Conservation (phyloP, 2,329 filamentous ascomycete genomes). For the Ophiocordyceps camponoti-leonardi region DNA sequence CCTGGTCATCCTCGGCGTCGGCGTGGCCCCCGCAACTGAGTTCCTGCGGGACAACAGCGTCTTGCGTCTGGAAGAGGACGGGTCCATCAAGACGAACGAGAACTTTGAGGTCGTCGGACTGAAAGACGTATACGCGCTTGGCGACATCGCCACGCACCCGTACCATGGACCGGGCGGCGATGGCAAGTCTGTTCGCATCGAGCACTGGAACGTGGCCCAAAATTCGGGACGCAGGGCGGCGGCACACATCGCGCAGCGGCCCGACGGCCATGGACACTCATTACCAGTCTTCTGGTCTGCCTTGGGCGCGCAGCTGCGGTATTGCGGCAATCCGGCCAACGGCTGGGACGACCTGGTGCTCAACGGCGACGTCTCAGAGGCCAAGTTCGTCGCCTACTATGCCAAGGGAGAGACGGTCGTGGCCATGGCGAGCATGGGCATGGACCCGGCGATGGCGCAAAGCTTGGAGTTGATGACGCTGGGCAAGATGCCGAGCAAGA, state of each 20-base stretch:
- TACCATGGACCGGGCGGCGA: conserved; percentile 80
- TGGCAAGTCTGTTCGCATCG: conserved; percentile 61
- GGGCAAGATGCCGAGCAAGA: conserved; percentile 70
- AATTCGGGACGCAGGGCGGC: conserved; percentile 75
- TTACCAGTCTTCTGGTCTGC: conserved; percentile 97
- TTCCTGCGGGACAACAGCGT: conserved; percentile 59
- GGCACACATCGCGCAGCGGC: conserved; percentile 52
- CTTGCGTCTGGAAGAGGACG: conserved; percentile 61
- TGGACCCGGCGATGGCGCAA: conserved; percentile 75
- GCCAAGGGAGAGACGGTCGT: conserved; percentile 72
- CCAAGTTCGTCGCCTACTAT: conserved; percentile 82
- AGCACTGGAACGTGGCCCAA: conserved; percentile 98
- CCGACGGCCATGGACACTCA: conserved; percentile 48
- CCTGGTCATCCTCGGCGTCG: conserved; percentile 79
- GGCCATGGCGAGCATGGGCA: conserved; percentile 79
- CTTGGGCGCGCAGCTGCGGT: conserved; percentile 72
- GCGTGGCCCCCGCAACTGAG: conserved; percentile 70
- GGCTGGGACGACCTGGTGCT: conserved; percentile 81
- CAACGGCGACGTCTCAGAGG: conserved; percentile 57
- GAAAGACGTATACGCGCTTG: conserved; percentile 77
- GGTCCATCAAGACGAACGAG: conserved; percentile 70
- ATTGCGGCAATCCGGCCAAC: conserved; percentile 69
- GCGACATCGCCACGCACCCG: conserved; percentile 88
- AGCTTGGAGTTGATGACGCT: conserved; percentile 69
- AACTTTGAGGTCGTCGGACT: conserved; percentile 60